Base-by-base conservation (phyloP, 805 yeast genomes). In the Metschnikowia borealis region DNA sequence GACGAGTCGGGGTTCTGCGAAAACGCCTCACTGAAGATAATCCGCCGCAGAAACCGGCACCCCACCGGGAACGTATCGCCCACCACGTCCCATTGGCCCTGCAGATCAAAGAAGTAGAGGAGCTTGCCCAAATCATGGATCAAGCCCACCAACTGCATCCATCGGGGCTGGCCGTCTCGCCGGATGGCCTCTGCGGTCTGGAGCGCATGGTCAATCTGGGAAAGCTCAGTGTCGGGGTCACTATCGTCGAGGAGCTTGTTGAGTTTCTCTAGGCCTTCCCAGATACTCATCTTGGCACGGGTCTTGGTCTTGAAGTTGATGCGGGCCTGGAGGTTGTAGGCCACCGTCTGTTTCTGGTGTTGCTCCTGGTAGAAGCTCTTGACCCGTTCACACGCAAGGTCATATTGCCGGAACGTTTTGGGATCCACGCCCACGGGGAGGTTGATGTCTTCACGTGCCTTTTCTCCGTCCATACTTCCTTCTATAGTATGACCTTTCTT, bases 21-120 rank as follows among this genome's bases (percentile, higher is more conserved):
- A 63, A 84, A 84, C 54, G 76, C 80, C 35, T 82, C 84, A 40
- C 82, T 77, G 55, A 79, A 81, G 13, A 84, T 83, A 44, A 80
- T 82, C 54, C 78, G 76, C 50, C 77, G 77, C 58, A 80, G 82
- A 59, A 75, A 84, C 51, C 75, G 75, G 62, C 90, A 84, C 2
- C 90, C 90, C 23, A 84, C 87, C 0, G 89, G 87, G 59, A 84
- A 84, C 2, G 89, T 84, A 61, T 84, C 90, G 5, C 90, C 90
- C 18, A 84, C 90, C 31, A 84, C 90, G 61, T 84, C 89, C 89
- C 89, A 84, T 62, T 84, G 89, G 6, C 89, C 89, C 57, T 80
- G 74, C 13, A 88, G 83, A 57, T 83, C 89, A 59, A 79, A 84
- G 55, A 84, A 84, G 62, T 84, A 84, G 15, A 84, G 69, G 15